phyloP scores from a whole-genome alignment of 768 basidiomycete genomes.

The Hygrocybe coccinea region DNA sequence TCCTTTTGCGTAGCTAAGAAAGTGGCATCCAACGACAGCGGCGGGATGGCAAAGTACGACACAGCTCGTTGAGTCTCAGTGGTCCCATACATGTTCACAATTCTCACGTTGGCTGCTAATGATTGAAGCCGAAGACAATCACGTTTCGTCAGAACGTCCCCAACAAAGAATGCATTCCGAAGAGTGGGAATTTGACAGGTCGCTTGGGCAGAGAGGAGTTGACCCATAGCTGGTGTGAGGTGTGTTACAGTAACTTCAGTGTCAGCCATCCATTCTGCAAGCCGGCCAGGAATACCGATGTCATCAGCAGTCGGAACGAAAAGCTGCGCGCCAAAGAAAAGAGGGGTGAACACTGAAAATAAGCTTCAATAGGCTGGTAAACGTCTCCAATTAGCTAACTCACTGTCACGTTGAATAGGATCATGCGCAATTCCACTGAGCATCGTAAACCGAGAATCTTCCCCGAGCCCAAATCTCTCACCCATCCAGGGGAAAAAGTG shows the following conservation, averaged over 20 bases:
- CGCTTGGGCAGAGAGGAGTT: conserved; percentile 75
- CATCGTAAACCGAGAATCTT: conserved; percentile 90
- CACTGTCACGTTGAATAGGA: conserved; percentile 97
- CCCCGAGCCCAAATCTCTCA: conserved; percentile 68
- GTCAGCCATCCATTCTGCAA: conserved; percentile 98
- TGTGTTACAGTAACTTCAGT: conserved; percentile 92
- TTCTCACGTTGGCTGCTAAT: conserved; percentile 85
- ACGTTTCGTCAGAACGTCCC: conserved; percentile 97
- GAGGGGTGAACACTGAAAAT: conserved; percentile 85
- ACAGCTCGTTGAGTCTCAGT: conserved; percentile 99
- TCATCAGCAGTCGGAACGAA: conserved; percentile 96
- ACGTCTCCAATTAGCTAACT: conserved; percentile 33
- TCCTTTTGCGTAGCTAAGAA: conserved; percentile 95
- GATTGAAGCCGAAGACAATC: conserved; percentile 93
- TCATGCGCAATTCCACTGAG: conserved; percentile 98
- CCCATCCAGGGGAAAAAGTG: conserved; percentile 99
- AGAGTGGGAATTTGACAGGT: conserved; percentile 88
- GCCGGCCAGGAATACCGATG: conserved; percentile 91
- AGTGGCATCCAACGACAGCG: conserved; percentile 75
- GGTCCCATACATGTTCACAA: conserved; percentile 99
- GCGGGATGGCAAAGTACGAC: conserved; percentile 91
- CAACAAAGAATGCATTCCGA: conserved; percentile 92
- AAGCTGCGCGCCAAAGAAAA: conserved; percentile 93
- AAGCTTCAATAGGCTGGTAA: conserved; percentile 6
- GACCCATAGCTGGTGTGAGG: conserved; percentile 98